These are phyloP conservation scores for Didymella segeticola DNA, from an alignment of 2,329 filamentous ascomycete species.

Conservation along the genomic window DNA sequence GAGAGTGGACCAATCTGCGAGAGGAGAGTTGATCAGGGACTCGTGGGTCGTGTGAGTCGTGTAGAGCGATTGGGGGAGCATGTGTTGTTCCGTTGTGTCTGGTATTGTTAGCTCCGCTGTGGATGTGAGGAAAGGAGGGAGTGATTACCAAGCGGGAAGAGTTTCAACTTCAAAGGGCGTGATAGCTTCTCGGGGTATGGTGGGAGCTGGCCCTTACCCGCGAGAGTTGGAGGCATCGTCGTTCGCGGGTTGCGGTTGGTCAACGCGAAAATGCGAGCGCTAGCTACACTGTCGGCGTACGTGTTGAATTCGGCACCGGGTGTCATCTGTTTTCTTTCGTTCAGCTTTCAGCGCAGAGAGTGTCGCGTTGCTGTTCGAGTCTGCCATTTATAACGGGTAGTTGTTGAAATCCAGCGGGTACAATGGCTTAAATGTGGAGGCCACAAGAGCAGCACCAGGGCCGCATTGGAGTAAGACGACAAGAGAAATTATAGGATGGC, in stretches of 20 bases:
- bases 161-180: constrained; percentile 51
- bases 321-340: constrained; percentile 59
- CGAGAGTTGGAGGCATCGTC: constrained; percentile 75
- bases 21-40: constrained; percentile 46
- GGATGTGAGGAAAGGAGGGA: not conserved
- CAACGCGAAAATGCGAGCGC: constrained; percentile 57
- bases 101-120: constrained; percentile 8
- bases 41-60: constrained; percentile 32
- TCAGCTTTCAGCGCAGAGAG: constrained; percentile 42
- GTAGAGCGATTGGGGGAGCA: constrained; percentile 51
- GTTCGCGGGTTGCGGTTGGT: constrained; percentile 68
- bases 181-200: constrained; percentile 53
- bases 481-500: constrained; percentile 7
- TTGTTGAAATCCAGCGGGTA: constrained; percentile 23
- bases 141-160: constrained; percentile 55
- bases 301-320: constrained; percentile 95
- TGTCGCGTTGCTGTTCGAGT: constrained; percentile 49
- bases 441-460: constrained; percentile 23
- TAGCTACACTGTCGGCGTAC: constrained; percentile 73
- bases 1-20: constrained; percentile 54
- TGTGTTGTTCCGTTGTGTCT: constrained; percentile 56
- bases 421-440: constrained; percentile 30
- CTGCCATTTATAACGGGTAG: constrained; percentile 44
- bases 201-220: constrained; percentile 45
- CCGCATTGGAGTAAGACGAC: constrained; percentile 3